Conservation (phyloP, 495 filamentous ascomycete genomes). For the Opeltia flavorubescens region DNA sequence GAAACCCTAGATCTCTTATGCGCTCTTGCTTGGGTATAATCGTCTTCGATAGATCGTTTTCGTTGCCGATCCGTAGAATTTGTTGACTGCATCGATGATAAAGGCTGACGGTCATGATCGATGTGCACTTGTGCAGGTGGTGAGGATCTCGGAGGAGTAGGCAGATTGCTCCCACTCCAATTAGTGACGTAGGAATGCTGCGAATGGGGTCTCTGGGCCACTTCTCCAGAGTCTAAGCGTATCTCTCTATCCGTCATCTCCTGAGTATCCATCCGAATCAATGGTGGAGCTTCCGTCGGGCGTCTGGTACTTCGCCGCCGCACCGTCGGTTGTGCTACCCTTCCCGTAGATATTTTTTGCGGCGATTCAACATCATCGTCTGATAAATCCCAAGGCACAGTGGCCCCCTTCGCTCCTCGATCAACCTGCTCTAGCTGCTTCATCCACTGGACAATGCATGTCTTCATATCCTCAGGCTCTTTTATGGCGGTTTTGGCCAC, state of each 20-base stretch:
- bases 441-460: constrained; percentile 39
- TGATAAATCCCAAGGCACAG: constrained; percentile 4
- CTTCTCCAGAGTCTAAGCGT: constrained; percentile 6
- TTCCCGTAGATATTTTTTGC: neutral
- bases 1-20: neutral
- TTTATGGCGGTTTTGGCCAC: constrained; percentile 35
- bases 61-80: neutral
- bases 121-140: neutral
- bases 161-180: constrained; percentile 1
- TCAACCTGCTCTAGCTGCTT: constrained; percentile 37
- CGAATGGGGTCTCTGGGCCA: neutral
- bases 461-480: constrained; percentile 20
- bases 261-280: constrained; percentile 16
- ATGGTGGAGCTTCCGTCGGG: neutral
- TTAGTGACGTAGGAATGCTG: constrained; percentile 1
- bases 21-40: neutral
- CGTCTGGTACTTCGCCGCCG: neutral
- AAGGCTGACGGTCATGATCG: neutral
- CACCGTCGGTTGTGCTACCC: neutral
- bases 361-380: constrained; percentile 6
- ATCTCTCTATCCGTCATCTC: constrained; percentile 12
- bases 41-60: neutral
- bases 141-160: constrained; percentile 7
- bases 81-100: neutral
- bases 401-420: constrained; percentile 6